Percentiles rank a stretch among this genome's conserved stretches.
phyloP scores from a whole-genome alignment of 2,329 filamentous ascomycete genomes.

The Penicillium sp. region DNA sequence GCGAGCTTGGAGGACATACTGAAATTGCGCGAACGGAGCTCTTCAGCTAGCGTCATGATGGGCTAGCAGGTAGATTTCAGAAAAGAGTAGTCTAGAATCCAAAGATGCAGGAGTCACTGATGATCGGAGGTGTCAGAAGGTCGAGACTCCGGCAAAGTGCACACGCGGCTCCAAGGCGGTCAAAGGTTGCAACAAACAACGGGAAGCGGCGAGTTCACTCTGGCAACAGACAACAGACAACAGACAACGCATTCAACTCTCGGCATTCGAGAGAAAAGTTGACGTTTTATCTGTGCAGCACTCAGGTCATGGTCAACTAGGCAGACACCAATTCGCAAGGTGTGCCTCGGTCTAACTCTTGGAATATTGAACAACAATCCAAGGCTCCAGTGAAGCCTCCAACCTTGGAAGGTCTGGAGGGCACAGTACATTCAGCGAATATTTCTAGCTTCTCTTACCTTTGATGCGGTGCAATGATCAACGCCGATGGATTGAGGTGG shows the following conservation, averaged over 20 bases:
- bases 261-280: too few species aligned
- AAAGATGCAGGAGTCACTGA: conserved; percentile 1
- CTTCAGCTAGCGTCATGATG: conserved; percentile 62
- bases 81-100: not conserved
- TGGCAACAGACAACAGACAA: too few species aligned
- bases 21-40: conserved; percentile 67
- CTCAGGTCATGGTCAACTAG: not conserved
- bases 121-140: conserved; percentile 12
- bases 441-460: too few species aligned
- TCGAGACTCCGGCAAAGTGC: conserved; percentile 8
- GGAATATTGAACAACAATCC: too few species aligned
- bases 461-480: too few species aligned
- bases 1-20: conserved; percentile 50
- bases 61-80: conserved; percentile 6
- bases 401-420: too few species aligned
- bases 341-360: not conserved
- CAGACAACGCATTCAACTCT: not conserved
- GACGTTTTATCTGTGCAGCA: not conserved
- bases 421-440: too few species aligned
- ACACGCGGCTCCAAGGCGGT: conserved; percentile 11
- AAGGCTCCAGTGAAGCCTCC: not conserved
- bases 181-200: conserved; percentile 9
- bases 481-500: too few species aligned
- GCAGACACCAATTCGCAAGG: not conserved
- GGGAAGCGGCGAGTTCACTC: not conserved